Conservation (phyloP, 2,329 filamentous ascomycete species). For the Reticulascus tulasneorum region DNA sequence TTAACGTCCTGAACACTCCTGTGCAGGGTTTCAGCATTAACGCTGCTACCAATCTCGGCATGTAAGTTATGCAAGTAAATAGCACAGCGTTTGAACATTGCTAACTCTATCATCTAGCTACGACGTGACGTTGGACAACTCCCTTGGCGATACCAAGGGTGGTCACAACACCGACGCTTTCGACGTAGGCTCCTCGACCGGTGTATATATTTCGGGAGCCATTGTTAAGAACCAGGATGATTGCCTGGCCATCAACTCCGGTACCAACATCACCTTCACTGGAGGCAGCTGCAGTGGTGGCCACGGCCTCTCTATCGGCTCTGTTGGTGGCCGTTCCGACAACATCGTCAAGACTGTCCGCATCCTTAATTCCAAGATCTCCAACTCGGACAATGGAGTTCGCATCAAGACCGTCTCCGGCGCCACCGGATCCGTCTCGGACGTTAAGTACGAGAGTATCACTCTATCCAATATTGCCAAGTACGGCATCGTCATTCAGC, state of each 20-base stretch:
- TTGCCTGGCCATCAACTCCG: slow-evolving; percentile 55
- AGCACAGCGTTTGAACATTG: no score
- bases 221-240: slow-evolving; percentile 59
- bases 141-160: slow-evolving; percentile 27
- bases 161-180: slow-evolving; percentile 57
- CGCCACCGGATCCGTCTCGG: slow-evolving; percentile 39
- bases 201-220: slow-evolving; percentile 48
- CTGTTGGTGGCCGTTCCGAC: slow-evolving; percentile 42
- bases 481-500: slow-evolving; percentile 34
- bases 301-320: slow-evolving; percentile 39
- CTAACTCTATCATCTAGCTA: no score
- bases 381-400: slow-evolving; percentile 49
- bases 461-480: slow-evolving; percentile 37
- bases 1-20: slow-evolving; percentile 38
- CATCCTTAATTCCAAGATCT: slow-evolving; percentile 45
- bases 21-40: slow-evolving; percentile 39
- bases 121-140: slow-evolving; percentile 34
- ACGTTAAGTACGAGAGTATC: slow-evolving; percentile 40
- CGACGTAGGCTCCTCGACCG: slow-evolving; percentile 46
- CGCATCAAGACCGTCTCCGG: slow-evolving; percentile 46
- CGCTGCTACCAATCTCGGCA: slow-evolving; percentile 25
- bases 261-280: slow-evolving; percentile 42
- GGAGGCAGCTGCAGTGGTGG: slow-evolving; percentile 39
- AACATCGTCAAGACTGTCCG: slow-evolving; percentile 49
- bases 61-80: no score